Percentiles rank a stretch among this genome's conserved stretches.
These are phyloP conservation scores for Leccinum uliginosum DNA, from an alignment of 768 basidiomycete species.

Conservation along the genomic window DNA sequence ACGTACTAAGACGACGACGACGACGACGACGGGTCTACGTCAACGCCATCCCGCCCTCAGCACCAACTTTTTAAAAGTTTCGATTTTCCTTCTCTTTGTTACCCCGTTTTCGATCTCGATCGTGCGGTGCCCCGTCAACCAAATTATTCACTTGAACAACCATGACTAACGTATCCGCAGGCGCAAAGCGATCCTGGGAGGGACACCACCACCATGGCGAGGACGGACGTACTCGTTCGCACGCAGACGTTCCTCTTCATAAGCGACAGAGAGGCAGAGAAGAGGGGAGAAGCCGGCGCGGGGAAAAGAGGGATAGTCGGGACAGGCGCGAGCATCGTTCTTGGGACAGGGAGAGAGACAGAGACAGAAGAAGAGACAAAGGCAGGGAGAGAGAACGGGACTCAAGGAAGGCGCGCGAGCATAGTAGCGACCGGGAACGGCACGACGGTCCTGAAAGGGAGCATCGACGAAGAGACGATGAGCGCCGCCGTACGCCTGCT, in stretches of 20 bases:
- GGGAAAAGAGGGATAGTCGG: conserved; percentile 44
- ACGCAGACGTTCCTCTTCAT: conserved; percentile 18
- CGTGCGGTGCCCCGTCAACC: conserved; percentile 82
- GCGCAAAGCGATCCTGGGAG: conserved; percentile 78
- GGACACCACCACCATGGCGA: conserved; percentile 39
- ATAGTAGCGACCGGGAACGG: conserved; percentile 27
- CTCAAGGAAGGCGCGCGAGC: conserved; percentile 30
- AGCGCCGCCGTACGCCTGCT: conserved; percentile 22
- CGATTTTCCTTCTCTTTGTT: neutral
- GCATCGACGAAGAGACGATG: conserved; percentile 30
- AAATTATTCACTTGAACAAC: conserved; percentile 34
- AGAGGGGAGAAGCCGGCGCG: conserved; percentile 64
- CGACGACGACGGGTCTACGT: too few species aligned
- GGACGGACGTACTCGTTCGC: conserved; percentile 22
- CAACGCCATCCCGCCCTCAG: neutral
- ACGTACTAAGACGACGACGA: neutral
- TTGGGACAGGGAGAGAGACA: conserved; percentile 35
- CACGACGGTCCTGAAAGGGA: conserved; percentile 25
- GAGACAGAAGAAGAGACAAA: conserved; percentile 31
- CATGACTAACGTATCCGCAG: conserved; percentile 84
- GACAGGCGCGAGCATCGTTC: conserved; percentile 34
- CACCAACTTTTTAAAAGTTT: neutral
- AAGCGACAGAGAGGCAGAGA: conserved; percentile 55
- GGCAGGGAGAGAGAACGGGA: conserved; percentile 36
- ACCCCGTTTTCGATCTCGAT: conserved; percentile 35